Base-by-base conservation (phyloP, 2,329 filamentous ascomycete species). In the Parastagonospora avenae region DNA sequence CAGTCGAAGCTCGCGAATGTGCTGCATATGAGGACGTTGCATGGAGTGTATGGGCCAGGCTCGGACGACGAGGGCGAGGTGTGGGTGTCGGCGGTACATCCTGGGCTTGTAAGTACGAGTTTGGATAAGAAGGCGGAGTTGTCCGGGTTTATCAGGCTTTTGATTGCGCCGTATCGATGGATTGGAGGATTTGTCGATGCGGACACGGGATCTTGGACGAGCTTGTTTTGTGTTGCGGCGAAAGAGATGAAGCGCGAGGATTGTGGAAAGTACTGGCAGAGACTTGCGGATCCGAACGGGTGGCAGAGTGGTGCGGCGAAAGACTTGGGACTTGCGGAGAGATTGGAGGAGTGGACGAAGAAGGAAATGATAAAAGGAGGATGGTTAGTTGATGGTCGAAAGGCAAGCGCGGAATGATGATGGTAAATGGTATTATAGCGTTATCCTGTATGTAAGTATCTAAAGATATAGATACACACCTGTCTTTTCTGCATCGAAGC, bases 1-100 rank as follows among this genome's bases (percentile, higher is more conserved):
- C 62, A 64, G 29, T 52, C 46, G 39, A 68, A 68, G 39, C 59
- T 62, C 11, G 64, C 59, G 7, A 64, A 65, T 33, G 52, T 62
- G 7, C 53, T 64, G 12, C 48, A 55, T 19, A 46, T 57, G n/a
- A 37, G 52, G 28, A 31, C 40, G 2, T 47, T 66, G 4, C 55
- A 59, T 12, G 51, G 42, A 31, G 19, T 54, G 7, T 51, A 54
- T 15, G 27, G 16, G 6, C 52, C 56, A 2, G 59, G 51, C 12
- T 53, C 55, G 5, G 30, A 35, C 7, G 24, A 14, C 28, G 52
- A 42, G 9, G 52, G 52, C 1, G 49, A 59, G n/a, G 35, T 68
- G 30, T 48, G 46, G 41, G 42, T 54, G 8, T 62, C 52, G 2
- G 45, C 39, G 15, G 35, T 66, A 12, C 62, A 66, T 48, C 64